A percentile compares a stretch with the other conserved stretches of the same genome.
phyloP scores from a whole-genome alignment of 768 basidiomycete species.

The Agaricus blazei region DNA sequence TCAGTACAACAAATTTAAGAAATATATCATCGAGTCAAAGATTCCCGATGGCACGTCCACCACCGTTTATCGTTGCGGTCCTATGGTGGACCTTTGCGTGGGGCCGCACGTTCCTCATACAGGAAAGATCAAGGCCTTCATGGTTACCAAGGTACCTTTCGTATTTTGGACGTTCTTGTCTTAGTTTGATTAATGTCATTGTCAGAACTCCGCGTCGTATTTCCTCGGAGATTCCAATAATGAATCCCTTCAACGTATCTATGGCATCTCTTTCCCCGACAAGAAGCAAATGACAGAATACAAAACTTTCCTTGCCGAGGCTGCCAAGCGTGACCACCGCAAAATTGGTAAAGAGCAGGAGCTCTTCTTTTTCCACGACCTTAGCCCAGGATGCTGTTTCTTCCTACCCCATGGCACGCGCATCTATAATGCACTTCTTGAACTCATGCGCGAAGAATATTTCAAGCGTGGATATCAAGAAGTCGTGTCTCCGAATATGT shows the following conservation, averaged over 20 bases:
- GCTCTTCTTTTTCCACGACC: slow-evolving; percentile 96
- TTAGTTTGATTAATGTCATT: not conserved
- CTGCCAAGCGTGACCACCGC: slow-evolving; percentile 96
- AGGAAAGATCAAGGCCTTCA: slow-evolving; percentile 94
- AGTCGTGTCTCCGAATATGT: slow-evolving; percentile 98
- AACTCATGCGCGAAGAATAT: slow-evolving; percentile 94
- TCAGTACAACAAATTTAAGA: slow-evolving; percentile 99
- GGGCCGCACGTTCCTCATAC: slow-evolving; percentile 99
- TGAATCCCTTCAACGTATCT: slow-evolving; percentile 93
- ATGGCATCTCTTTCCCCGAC: slow-evolving; percentile 99
- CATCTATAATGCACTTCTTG: slow-evolving; percentile 91
- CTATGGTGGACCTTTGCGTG: slow-evolving; percentile 95
- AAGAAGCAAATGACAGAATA: slow-evolving; percentile 92
- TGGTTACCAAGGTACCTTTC: slow-evolving; percentile 79
- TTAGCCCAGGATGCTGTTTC: slow-evolving; percentile 93
- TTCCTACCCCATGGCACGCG: slow-evolving; percentile 96
- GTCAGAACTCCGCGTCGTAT: slow-evolving; percentile 93
- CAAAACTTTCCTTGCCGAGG: slow-evolving; percentile 93
- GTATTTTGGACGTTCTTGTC: not conserved
- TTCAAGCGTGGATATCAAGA: slow-evolving; percentile 95
- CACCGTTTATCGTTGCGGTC: slow-evolving; percentile 97
- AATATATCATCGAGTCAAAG: slow-evolving; percentile 91
- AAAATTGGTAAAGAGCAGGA: slow-evolving; percentile 99
- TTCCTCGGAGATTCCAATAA: slow-evolving; percentile 93
- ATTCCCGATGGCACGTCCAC: slow-evolving; percentile 95